A percentile compares a stretch with the other conserved stretches of the same genome.
phyloP scores from a whole-genome alignment of 768 basidiomycete species.

The Nidularia pulvinata region DNA sequence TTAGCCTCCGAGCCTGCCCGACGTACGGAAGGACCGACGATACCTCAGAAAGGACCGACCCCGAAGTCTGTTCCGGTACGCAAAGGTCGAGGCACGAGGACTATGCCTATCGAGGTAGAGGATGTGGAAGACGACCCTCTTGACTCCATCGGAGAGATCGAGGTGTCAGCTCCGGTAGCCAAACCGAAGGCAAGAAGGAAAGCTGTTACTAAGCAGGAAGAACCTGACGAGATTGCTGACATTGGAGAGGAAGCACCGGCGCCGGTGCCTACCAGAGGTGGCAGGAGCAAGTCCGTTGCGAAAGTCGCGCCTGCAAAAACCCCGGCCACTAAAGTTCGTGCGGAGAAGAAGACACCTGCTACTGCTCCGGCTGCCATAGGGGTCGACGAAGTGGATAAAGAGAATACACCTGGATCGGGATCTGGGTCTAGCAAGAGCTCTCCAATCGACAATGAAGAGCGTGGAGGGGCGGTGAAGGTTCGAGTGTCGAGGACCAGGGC shows the following conservation, averaged over 20 bases:
- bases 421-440: constrained; percentile 6
- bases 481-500: constrained; percentile 30
- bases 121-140: constrained; percentile 16
- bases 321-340: constrained; percentile 10
- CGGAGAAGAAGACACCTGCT: constrained; percentile 28
- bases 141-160: constrained; percentile 14
- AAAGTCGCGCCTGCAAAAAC: constrained; percentile 1
- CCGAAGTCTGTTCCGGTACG: constrained; percentile 8
- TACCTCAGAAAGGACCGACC: constrained; percentile 3
- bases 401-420: constrained; percentile 30
- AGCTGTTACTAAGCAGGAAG: constrained; percentile 10
- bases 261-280: neutral
- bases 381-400: constrained; percentile 29
- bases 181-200: constrained; percentile 17
- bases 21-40: constrained; percentile 4
- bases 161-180: constrained; percentile 5
- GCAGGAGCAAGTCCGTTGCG: neutral
- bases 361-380: constrained; percentile 28
- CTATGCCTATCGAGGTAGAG: constrained; percentile 11
- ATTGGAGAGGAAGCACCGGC: neutral
- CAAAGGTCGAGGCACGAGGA: constrained; percentile 12
- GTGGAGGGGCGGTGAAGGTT: constrained; percentile 27
- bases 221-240: constrained; percentile 5
- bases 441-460: constrained; percentile 16
- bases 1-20: constrained; percentile 7